Evolutionary conservation across 768 basidiomycete genomes (phyloP), one percentile per base, ranked within the genome.

Genomic region (Hygrophoropsis aurantiaca): DNA sequence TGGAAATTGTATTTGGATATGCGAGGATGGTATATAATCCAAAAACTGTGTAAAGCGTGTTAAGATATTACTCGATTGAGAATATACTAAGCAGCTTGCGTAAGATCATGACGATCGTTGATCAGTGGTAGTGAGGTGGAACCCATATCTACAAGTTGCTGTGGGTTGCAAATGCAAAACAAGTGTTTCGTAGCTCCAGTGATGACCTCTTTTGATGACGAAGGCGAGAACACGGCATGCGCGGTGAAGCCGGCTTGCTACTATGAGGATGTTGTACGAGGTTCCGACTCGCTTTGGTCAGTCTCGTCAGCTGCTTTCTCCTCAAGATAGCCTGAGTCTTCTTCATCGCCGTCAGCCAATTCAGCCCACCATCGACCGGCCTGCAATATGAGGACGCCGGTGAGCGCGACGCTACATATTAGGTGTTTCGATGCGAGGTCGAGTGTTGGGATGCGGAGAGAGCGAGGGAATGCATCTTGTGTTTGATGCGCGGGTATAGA

Each of bases 361-460:
- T 93, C 90, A 3, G 85, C 87, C 89, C 89, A 93, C 71, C 82
- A 86, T 36, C 90, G 79, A 37, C 85, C 87, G 0, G 89, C 88
- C 69, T 93, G 90, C 20, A 93, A 76, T 8, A 83, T 80, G 26
- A 93, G 71, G 21, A 93, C 86, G n/a, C 90, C 90, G 0, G 90
- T 93, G 45, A 93, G 77, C 1, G 88, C 87, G 39, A 93, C 90
- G 60, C 87, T 87, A 72, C 87, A 91, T 48, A 92, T 80, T 59
- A 93, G 85, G 61, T 93, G 81, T 57, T 80, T 84, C 23, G 90
- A 88, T 0, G 90, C 90, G 42, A 93, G 82, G 47, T 87, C 87
- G 39, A 92, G 78, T 1, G 84, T 87, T 11, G 81, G 76, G 34
- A 65, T 72, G 8, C 83, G 80, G 11, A 92, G 74, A 0, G 71